Evolutionary conservation across 164 flowering plant species (phyloP).

Genomic region (Vitis cinerea): DNA sequence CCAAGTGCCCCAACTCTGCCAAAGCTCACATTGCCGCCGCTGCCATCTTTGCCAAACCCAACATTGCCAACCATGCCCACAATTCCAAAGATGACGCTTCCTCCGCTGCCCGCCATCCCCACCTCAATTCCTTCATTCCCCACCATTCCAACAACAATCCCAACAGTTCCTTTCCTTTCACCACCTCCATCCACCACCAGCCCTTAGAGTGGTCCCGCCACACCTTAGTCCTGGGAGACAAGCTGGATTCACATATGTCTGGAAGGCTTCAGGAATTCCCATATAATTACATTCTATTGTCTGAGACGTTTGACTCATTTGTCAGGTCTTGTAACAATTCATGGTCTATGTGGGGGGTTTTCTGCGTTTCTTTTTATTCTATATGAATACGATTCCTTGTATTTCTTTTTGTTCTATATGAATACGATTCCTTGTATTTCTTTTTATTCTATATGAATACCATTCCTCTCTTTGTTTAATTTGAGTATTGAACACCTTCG

Average conservation of each 20-base stretch:
- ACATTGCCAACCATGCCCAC: slow-evolving; percentile 5
- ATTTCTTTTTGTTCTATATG: too few species aligned
- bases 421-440: too few species aligned
- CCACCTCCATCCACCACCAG: slow-evolving; percentile 19
- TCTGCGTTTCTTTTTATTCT: too few species aligned
- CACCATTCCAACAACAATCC: slow-evolving; percentile 8
- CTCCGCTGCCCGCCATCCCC: slow-evolving; percentile 10
- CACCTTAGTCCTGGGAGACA: too few species aligned
- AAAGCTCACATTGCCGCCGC: slow-evolving; percentile 9
- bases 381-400: too few species aligned
- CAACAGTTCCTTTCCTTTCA: slow-evolving; percentile 8
- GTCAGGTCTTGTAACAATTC: too few species aligned
- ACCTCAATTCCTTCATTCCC: slow-evolving; percentile 6
- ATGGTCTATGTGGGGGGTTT: too few species aligned
- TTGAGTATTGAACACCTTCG: too few species aligned
- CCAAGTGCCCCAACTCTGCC: slow-evolving; percentile 14
- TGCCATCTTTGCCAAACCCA: slow-evolving; percentile 15
- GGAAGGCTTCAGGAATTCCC: not conserved
- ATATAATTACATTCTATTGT: not conserved
- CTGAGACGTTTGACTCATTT: too few species aligned
- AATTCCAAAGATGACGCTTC: not conserved
- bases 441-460: too few species aligned
- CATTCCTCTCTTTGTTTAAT: too few species aligned
- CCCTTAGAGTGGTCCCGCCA: not conserved
- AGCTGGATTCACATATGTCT: too few species aligned